Conservation (phyloP, 2,329 filamentous ascomycete genomes). For the Shiraia sp. region DNA sequence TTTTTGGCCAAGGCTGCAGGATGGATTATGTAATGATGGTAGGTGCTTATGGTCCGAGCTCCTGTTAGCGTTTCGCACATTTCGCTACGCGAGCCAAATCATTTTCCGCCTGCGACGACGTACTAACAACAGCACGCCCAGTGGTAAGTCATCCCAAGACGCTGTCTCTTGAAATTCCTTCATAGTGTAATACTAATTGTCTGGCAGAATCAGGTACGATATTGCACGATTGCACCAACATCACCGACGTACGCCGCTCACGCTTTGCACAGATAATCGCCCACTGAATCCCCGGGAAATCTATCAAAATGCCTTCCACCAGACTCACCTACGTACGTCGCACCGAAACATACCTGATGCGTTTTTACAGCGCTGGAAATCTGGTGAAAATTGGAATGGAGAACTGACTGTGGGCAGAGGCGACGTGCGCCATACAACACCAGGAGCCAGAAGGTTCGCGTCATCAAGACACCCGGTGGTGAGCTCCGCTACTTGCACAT, state of each 20-base stretch:
- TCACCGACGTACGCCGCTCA: conserved; percentile 26
- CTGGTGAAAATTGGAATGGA: conserved; percentile 4
- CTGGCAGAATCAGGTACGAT: conserved; percentile 32
- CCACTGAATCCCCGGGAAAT: conserved; percentile 42
- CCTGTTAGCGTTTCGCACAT: conserved; percentile 14
- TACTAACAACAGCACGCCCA: conserved; percentile 38
- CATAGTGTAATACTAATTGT: conserved; percentile 10
- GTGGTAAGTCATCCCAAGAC: conserved; percentile 33
- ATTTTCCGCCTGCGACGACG: conserved; percentile 16
- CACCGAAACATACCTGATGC: conserved; percentile 10
- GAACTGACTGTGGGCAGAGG: conserved; percentile 51
- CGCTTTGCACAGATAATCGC: conserved; percentile 29
- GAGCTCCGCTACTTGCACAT: conserved; percentile 96
- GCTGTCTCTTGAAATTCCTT: conserved; percentile 13
- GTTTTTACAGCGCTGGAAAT: not conserved
- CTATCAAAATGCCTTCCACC: conserved; percentile 57
- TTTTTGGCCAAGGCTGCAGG: conserved; percentile 17
- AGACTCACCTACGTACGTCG: conserved; percentile 61
- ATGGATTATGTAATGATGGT: conserved; percentile 2
- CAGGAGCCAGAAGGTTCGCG: conserved; percentile 90
- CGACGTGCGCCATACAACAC: conserved; percentile 84
- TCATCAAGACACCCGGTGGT: conserved; percentile 80
- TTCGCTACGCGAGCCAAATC: conserved; percentile 11
- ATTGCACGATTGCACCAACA: conserved; percentile 5
- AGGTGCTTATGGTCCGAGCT: conserved; percentile 3